A percentile compares a stretch with the other conserved stretches of the same genome.
Conservation (phyloP, 75 land plant genomes). For the Cunninghamia lanceolata region DNA sequence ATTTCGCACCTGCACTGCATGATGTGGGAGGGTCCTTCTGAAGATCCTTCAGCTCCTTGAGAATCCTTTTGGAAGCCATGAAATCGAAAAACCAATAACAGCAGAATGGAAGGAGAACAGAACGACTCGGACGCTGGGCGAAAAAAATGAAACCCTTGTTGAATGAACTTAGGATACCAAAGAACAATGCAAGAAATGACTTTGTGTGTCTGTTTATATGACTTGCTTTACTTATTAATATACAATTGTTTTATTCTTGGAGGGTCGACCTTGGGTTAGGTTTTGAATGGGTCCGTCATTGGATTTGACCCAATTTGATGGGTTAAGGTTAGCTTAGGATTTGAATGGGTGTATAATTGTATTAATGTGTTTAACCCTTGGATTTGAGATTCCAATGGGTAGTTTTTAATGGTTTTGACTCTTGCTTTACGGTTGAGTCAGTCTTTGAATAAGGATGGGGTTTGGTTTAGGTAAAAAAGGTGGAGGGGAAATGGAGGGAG, state of each 20-base stretch:
- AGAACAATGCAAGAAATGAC: background rate
- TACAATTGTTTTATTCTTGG: background rate
- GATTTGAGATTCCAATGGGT: background rate
- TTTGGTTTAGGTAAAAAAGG: too few species aligned
- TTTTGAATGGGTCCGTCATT: background rate
- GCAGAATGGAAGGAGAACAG: background rate
- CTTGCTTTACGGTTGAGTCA: too few species aligned
- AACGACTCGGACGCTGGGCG: background rate
- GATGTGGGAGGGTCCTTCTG: conserved; percentile 51
- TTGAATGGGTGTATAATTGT: background rate
- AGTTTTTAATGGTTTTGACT: background rate
- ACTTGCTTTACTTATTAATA: background rate
- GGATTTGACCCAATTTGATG: background rate
- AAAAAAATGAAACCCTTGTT: background rate
- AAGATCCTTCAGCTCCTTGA: conserved; percentile 45
- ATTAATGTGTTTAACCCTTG: too few species aligned
- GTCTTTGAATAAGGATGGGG: too few species aligned
- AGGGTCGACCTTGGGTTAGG: background rate
- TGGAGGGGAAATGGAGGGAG: background rate
- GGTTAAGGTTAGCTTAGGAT: background rate
- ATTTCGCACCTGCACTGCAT: conserved; percentile 36
- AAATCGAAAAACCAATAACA: background rate
- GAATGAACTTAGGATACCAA: background rate
- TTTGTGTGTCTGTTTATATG: background rate
- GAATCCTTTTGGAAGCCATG: conserved; percentile 45